Conservation (phyloP, 345 rosid genomes). For the Erodium maritimum region DNA sequence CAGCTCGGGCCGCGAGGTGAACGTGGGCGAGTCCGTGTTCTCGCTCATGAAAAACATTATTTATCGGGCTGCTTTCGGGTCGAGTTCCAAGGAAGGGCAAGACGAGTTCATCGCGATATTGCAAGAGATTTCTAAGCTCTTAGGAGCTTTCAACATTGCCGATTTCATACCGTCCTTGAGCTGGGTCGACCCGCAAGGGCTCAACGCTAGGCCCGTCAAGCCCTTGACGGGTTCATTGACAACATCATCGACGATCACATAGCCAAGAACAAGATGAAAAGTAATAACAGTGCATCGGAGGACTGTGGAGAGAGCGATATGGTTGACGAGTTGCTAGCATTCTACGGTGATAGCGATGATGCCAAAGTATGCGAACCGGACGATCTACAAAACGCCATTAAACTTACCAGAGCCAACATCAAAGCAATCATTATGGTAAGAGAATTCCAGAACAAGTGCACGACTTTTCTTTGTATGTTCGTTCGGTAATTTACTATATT, state of each 20-base stretch:
- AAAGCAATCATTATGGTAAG: conserved; percentile 90
- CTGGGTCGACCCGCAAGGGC: conserved; percentile 63
- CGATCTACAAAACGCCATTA: conserved; percentile 50
- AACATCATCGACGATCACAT: conserved; percentile 64
- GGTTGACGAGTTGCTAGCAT: conserved; percentile 84
- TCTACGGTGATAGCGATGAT: conserved; percentile 30
- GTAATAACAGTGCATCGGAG: conserved; percentile 4
- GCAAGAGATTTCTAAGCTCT: conserved; percentile 88
- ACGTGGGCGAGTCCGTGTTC: conserved; percentile 68
- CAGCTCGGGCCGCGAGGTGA: conserved; percentile 40
- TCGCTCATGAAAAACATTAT: conserved; percentile 60
- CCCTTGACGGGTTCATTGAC: conserved; percentile 73
- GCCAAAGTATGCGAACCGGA: conserved; percentile 43
- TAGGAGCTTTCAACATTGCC: conserved; percentile 83
- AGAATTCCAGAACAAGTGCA: neutral
- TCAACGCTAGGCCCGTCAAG: conserved; percentile 29
- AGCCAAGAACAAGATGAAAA: conserved; percentile 19
- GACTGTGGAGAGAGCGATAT: conserved; percentile 44
- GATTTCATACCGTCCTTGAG: conserved; percentile 65
- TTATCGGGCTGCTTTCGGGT: conserved; percentile 78
- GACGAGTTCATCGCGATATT: conserved; percentile 65
- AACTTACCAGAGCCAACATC: conserved; percentile 60
- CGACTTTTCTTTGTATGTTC: too few relatives aligned
- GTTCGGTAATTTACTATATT: too few relatives aligned
- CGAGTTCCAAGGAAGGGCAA: conserved; percentile 42